Evolutionary conservation across 2,329 filamentous ascomycete genomes (phyloP), one percentile per base, ranked within the genome.

Genomic region (Domatiomyces globalis): DNA sequence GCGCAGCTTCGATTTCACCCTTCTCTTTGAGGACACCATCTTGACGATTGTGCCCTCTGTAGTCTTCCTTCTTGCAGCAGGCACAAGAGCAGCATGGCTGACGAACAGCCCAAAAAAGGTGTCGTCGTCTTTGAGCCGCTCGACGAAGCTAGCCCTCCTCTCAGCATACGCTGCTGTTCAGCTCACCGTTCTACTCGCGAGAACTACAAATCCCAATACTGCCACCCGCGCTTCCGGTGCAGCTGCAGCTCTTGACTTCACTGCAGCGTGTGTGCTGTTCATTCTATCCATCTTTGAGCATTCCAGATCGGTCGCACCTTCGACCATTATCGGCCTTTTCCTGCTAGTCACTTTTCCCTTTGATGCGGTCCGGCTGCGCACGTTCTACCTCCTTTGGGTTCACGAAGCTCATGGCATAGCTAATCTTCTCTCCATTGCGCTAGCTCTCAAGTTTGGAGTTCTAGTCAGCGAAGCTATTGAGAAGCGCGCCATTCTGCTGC

Each of bases 11-110:
- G 70, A 72, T 51, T 72, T 72, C 54, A 70, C 70, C 19, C 62
- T 72, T 45, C 61, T 72, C n/a, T 72, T 72, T 51, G 69, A 73
- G 54, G 69, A 73, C 51, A 63, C 63, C 1, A 65, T 72, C 36
- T 59, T 71, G 46, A 60, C 62, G 18, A 62, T 69, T 25, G 51
- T 68, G 15, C 69, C 69, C 17, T 56, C 68, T 43, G 56, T 59
- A 2, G 53, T 71, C 46, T 62, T 69, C 22, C 55, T 69, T 36
- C 49, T 67, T n/a, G 46, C 64, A 19, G 56, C 63, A 39, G 64
- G 65, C 7, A 60, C 64, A 46, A 66, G 68, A 33, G 57, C 70
- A 5, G 57, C 58, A 56, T 66, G 68, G 52, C 61, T 71, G 5
- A 60, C 62, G 3, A 64, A 60, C 43, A 53, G 49, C 29, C 54